Evolutionary conservation across 192 early-diverging fungal genomes (phyloP), one percentile per base, ranked within the genome.

Genomic region (Mortierella alpina): DNA sequence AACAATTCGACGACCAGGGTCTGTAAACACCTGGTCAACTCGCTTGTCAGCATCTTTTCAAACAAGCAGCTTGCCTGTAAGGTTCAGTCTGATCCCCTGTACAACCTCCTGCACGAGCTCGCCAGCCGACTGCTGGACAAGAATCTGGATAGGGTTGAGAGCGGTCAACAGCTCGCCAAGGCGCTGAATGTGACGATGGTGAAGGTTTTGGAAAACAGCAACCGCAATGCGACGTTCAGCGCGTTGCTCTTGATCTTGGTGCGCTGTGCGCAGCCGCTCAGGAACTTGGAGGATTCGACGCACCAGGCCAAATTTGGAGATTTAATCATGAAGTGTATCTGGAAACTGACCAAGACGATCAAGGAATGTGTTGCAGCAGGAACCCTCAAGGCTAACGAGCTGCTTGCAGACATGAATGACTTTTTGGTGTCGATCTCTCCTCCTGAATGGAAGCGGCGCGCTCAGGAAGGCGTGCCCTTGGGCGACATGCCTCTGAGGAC

Each of bases 401-500:
- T 99, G 6, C 68, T 99, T 20, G 85, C 84, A 46, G 91, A 91
- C 45, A 88, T 97, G 58, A 93, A 99, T 56, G 83, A 90, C 31
- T 96, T 98, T 83, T 92, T 99, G 72, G 84, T 88, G 22, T 84
- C 86, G 7, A 89, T 89, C n/a, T 95, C 96, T 13, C 95, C 95
- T 8, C 84, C 85, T 40, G 93, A 95, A 45, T 99, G 97, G 96
- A 95, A 95, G 63, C 84, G 89, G 60, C 88, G 95, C 51, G 91
- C 90, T 39, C 84, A 87, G 44, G 92, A 96, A 41, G 79, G 86
- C 13, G 90, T 91, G 44, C 92, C 93, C 18, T 84, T 94, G 61
- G 95, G 95, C 57, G 97, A 99, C 68, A 87, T 99, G 93, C 97
- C 97, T 0, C 83, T 96, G 66, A 92, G 97, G 51, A 98, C 97